Evolutionary conservation across 352 stramenopile species (phyloP).

Genomic region (Pythium rhizo-oryzae): DNA sequence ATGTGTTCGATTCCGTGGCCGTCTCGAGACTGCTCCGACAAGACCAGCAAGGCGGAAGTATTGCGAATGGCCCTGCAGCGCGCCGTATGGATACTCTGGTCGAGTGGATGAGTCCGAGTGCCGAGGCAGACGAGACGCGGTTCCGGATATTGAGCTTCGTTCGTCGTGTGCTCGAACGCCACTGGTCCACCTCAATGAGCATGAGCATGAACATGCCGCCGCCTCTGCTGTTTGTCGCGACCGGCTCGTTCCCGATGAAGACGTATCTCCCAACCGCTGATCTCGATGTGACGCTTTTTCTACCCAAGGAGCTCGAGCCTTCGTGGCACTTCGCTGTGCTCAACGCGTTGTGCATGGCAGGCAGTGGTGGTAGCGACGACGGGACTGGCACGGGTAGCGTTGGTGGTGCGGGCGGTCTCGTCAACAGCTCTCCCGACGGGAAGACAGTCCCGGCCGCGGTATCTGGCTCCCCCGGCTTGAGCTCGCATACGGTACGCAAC

Average conservation of each 20-base stretch:
- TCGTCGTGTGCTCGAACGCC: conserved; percentile 55
- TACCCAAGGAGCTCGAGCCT: conserved; percentile 77
- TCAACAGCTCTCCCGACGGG: conserved; percentile 32
- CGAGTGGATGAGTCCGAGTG: conserved; percentile 65
- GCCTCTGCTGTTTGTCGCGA: conserved; percentile 66
- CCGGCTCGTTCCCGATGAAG: conserved; percentile 89
- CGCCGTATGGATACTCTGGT: conserved; percentile 47
- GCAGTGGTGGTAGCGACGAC: conserved; percentile 34
- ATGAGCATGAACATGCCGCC: conserved; percentile 34
- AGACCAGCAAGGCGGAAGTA: not conserved
- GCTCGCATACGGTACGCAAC: conserved; percentile 74
- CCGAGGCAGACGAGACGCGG: conserved; percentile 63
- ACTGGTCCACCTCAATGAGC: conserved; percentile 29
- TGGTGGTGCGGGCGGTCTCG: not conserved
- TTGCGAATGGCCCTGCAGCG: conserved; percentile 22
- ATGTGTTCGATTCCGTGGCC: not conserved
- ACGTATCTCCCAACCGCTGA: conserved; percentile 90
- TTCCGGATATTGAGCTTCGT: conserved; percentile 71
- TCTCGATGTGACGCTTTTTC: conserved; percentile 81
- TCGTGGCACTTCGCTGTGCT: conserved; percentile 88
- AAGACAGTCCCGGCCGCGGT: conserved; percentile 1
- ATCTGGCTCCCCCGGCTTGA: not conserved
- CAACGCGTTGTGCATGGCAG: conserved; percentile 79
- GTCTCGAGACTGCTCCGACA: conserved; percentile 11
- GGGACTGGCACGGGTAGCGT: conserved; percentile 4